Evolutionary conservation across 2,329 filamentous ascomycete genomes (phyloP).

Genomic region (Ophiostoma pallidulum): DNA sequence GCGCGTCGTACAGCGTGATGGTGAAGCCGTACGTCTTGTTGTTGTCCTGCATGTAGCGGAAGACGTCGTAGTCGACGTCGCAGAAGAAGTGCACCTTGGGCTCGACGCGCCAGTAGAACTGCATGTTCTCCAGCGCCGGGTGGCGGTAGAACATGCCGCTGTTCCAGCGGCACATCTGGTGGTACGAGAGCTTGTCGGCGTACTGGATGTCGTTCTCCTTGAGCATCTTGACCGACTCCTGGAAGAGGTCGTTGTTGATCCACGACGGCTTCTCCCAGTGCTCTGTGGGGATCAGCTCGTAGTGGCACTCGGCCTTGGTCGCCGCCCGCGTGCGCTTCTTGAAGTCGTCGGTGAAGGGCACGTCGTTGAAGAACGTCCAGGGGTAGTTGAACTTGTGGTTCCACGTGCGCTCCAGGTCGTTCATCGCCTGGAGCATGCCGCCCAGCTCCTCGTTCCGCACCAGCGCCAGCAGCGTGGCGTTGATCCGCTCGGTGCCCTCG

Average conservation of each 20-base stretch:
- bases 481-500: constrained; percentile 71
- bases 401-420: constrained; percentile 87
- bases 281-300: constrained; percentile 83
- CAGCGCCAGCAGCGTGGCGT: constrained; percentile 83
- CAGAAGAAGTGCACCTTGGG: constrained; percentile 99
- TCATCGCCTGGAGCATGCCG: constrained; percentile 80
- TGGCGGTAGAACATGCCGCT: constrained; percentile 97
- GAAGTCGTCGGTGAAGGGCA: constrained; percentile 88
- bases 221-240: constrained; percentile 74
- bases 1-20: constrained; percentile 90
- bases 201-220: constrained; percentile 85
- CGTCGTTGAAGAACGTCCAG: constrained; percentile 98
- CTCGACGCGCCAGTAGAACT: constrained; percentile 98
- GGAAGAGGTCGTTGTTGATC: constrained; percentile 82
- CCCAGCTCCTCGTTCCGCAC: constrained; percentile 86
- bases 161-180: constrained; percentile 99
- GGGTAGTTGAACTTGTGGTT: constrained; percentile 99
- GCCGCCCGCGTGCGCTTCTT: constrained; percentile 68
- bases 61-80: constrained; percentile 96
- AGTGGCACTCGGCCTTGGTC: constrained; percentile 81
- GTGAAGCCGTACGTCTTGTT: constrained; percentile 99
- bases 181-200: constrained; percentile 78
- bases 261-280: constrained; percentile 89
- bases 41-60: constrained; percentile 94
- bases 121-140: constrained; percentile 68